These are phyloP conservation scores for Filosporella fistucella DNA, from an alignment of 495 filamentous ascomycete species.

Conservation along the genomic window DNA sequence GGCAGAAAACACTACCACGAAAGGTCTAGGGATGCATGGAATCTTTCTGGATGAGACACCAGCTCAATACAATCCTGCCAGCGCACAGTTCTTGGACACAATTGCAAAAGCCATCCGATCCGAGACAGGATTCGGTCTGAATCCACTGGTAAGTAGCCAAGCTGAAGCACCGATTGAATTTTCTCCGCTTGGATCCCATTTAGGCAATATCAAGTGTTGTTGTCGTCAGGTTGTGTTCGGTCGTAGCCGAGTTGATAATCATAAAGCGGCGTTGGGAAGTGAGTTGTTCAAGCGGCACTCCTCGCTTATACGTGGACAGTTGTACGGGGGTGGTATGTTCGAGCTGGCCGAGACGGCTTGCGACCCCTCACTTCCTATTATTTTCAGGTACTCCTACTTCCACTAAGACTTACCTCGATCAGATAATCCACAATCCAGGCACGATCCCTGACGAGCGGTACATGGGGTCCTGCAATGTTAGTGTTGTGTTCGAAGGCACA, in stretches of 20 bases:
- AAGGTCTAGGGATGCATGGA: conserved; percentile 26
- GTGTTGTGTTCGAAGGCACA: conserved; percentile 42
- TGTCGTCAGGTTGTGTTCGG: not conserved
- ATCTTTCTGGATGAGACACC: conserved; percentile 27
- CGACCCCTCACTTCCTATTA: too few species aligned
- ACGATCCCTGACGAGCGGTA: conserved; percentile 40
- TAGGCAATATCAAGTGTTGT: not conserved
- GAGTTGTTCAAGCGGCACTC: not conserved
- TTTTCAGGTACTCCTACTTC: not conserved
- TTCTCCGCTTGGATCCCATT: too few species aligned
- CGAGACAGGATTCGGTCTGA: conserved; percentile 4
- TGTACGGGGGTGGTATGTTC: too few species aligned
- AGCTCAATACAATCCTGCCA: not conserved
- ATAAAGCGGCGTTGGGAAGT: not conserved
- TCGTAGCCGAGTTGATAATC: not conserved
- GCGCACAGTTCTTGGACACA: conserved; percentile 2
- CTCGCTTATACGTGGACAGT: too few species aligned
- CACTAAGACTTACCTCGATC: not conserved
- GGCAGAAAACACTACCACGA: conserved; percentile 32
- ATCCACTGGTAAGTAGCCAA: conserved; percentile 17
- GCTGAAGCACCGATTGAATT: too few species aligned
- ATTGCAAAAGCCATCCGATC: not conserved
- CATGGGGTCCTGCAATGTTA: conserved; percentile 29
- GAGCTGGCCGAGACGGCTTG: too few species aligned
- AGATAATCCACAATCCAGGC: conserved; percentile 49